Base-by-base conservation (phyloP, 2,329 filamentous ascomycete genomes). In the Ampelomyces quisqualis region DNA sequence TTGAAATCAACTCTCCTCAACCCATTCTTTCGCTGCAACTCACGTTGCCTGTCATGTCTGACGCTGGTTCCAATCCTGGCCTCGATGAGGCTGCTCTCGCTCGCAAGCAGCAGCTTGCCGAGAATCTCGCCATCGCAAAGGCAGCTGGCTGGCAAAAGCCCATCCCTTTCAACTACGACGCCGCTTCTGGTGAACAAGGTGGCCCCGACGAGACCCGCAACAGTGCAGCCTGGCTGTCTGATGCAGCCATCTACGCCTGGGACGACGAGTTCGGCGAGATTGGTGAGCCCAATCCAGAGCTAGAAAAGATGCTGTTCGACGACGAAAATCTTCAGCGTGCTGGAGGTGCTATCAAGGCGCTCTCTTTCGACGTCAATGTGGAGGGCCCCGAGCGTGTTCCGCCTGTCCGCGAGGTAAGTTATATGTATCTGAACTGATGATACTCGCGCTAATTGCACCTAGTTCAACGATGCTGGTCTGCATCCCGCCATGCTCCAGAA, bases 401-500 rank as follows among this genome's bases (percentile, higher is more conserved):
- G 1, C 79, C 78, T 0, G 71, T 82, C 47, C 65, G 62, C 41
- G 67, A 64, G 13, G 80, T 81, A 68, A 66, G 75, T 69, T 7
- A n/a, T n/a, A n/a, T n/a, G n/a, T n/a, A n/a, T 28, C 17, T 21
- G 5, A 17, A 14, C 5, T 10, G 17, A 17, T 17, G 5, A 3
- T 9, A 13, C 26, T 28, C 13, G 7, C 23, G 22, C 33, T 45
- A 30, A 59, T 13, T 0, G 22, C 8, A 24, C 3, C 4, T 20
- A 65, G 64, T 97, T 95, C 65, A 73, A 83, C 2, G 77, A 86
- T 43, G 88, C 88, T 15, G 90, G 88, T 2, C 75, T 98, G 10
- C 93, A 98, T 58, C 93, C 93, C 0, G 78, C 82, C 19, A 86
- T 97, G 77, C 64, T 85, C 2, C 76, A 84, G 49, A 98, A 97